Conservation (phyloP, 306 rosid species). For the Echinosophora koreensis region DNA sequence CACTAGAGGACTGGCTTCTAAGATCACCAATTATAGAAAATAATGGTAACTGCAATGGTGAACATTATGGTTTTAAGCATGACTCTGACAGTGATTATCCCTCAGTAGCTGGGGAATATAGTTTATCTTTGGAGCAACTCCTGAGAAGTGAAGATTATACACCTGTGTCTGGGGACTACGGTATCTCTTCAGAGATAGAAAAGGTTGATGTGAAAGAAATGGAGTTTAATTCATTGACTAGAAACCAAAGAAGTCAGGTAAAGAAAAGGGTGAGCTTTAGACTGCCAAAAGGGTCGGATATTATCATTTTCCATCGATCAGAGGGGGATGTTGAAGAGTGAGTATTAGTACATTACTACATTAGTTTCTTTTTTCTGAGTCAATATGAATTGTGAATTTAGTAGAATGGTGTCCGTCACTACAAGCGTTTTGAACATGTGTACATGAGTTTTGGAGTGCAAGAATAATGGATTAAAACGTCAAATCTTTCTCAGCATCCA, state of each 20-base stretch:
- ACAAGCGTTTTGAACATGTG: not conserved
- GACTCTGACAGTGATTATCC: slow-evolving; percentile 41
- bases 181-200: slow-evolving; percentile 44
- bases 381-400: slow-evolving; percentile 2
- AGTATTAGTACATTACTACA: not conserved
- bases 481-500: not conserved
- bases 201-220: slow-evolving; percentile 44
- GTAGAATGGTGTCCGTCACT: not conserved
- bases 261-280: slow-evolving; percentile 63
- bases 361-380: slow-evolving; percentile 10
- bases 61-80: slow-evolving; percentile 33
- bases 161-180: slow-evolving; percentile 3
- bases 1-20: slow-evolving; percentile 54
- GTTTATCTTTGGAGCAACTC: slow-evolving; percentile 47
- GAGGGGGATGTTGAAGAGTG: slow-evolving; percentile 25
- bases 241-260: slow-evolving; percentile 44
- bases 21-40: slow-evolving; percentile 40
- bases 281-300: slow-evolving; percentile 61
- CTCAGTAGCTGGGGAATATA: slow-evolving; percentile 7
- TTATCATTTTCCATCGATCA: slow-evolving; percentile 51
- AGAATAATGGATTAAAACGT: slow-evolving; percentile 18
- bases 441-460: not conserved
- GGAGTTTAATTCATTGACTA: slow-evolving; percentile 38
- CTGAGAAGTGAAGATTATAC: slow-evolving; percentile 16
- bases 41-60: slow-evolving; percentile 12